Base-by-base conservation (phyloP, 306 rosid species). In the Gastrolobium villosum region DNA sequence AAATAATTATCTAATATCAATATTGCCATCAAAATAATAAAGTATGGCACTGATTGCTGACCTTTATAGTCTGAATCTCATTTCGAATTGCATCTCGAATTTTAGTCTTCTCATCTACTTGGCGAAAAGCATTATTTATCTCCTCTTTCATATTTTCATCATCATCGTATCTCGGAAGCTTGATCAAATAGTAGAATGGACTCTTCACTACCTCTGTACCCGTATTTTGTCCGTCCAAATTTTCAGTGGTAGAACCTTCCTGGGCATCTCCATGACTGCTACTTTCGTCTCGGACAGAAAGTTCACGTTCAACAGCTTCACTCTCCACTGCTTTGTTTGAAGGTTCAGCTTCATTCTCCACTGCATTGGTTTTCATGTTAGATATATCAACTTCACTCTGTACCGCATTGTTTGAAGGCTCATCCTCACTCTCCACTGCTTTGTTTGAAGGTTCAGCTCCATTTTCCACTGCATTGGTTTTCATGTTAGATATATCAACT, bases 111-210 rank as follows among this genome's bases (percentile, higher is more conserved):
- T 82, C 86, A 13, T 91, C 93, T 75, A 93, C 93, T 52, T 64
- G 86, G 30, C 48, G 64, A 70, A 81, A 75, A 66, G 91, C 93
- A 55, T 32, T 64, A 65, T 79, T 72, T 55, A 91, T 89, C 83
- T 84, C 79, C 74, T 91, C 94, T 89, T 80, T 91, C 6, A 89
- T 53, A 44, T 83, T 87, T 41, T 75, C 91, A 1, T 89, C 89
- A 62, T 93, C 93, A 62, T 91, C 97, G 49, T 68, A 85, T 87
- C 94, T 83, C 7, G 97, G 98, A 45, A 81, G 52, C 86, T 84
- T 86, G 77, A 91, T 79, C 79, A 91, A 86, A 73, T 60, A 93
- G 85, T 86, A 85, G 80, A 93, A 91, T 3, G 89, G 93, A 75
- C 45, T 88, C 63, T 78, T 86, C 68, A 75, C 93, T 35, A 80